Evolutionary conservation across 2,329 filamentous ascomycete species (phyloP).

Genomic region (Colletotrichum musae): DNA sequence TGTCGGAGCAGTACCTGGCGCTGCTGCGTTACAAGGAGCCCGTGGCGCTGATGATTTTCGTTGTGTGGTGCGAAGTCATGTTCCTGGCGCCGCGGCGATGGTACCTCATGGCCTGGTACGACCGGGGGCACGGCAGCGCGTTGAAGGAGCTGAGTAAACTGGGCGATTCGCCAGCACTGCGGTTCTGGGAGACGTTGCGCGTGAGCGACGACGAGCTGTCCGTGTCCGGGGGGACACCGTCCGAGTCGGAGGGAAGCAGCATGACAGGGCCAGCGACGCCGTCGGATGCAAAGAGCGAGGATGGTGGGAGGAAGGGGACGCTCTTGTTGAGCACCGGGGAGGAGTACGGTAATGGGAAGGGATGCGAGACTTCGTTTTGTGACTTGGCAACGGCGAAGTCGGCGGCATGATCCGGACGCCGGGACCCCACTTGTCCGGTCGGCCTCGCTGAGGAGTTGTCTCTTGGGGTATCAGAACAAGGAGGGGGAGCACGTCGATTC

Average conservation of each 20-base stretch:
- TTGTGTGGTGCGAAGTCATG: slow-evolving; percentile 39
- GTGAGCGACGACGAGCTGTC: slow-evolving; percentile 25
- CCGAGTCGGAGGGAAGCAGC: slow-evolving; percentile 31
- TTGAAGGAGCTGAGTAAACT: slow-evolving; percentile 26
- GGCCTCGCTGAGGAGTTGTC: no score
- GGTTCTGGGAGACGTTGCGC: slow-evolving; percentile 29
- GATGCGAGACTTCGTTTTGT: not conserved
- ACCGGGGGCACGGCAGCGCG: slow-evolving; percentile 20
- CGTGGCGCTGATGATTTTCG: slow-evolving; percentile 38
- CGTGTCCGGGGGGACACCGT: slow-evolving; percentile 3
- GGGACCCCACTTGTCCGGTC: no score
- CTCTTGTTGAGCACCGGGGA: slow-evolving; percentile 32
- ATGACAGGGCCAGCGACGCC: slow-evolving; percentile 8
- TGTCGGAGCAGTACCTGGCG: slow-evolving; percentile 35
- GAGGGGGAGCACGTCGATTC: no score
- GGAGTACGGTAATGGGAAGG: slow-evolving; percentile 17
- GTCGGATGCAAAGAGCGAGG: slow-evolving; percentile 18
- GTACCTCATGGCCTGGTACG: slow-evolving; percentile 40
- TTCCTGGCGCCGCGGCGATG: slow-evolving; percentile 31
- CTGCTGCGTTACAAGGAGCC: slow-evolving; percentile 31
- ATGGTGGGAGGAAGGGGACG: not conserved
- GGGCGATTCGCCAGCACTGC: slow-evolving; percentile 9
- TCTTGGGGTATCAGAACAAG: no score
- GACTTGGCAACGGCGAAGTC: not conserved
- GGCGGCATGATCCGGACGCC: not conserved